Percentiles rank a stretch among this genome's conserved stretches.
These are phyloP conservation scores for Sporothrix pseudoabietina DNA, from an alignment of 2,329 filamentous ascomycete species.

Conservation along the genomic window DNA sequence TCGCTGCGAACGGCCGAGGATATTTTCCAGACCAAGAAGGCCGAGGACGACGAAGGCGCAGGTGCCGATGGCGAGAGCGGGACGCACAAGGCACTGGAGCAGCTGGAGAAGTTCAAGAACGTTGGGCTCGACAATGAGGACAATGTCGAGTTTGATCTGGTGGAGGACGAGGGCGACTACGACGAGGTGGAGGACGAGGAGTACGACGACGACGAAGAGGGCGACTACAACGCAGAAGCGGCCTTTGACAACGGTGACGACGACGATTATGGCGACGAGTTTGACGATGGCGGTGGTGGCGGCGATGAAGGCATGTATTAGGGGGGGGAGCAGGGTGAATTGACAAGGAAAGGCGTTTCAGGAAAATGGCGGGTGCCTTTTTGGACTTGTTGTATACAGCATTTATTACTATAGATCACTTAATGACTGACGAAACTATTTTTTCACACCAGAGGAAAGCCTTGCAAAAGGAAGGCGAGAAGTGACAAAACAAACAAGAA, in stretches of 20 bases:
- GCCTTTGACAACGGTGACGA: slow-evolving; percentile 62
- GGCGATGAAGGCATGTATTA: slow-evolving; percentile 39
- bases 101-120: slow-evolving; percentile 50
- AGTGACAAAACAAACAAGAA: background rate
- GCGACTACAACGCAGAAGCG: slow-evolving; percentile 63
- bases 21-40: slow-evolving; percentile 46
- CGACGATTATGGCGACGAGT: slow-evolving; percentile 52
- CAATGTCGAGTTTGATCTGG: slow-evolving; percentile 51
- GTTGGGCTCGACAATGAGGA: slow-evolving; percentile 45
- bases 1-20: slow-evolving; percentile 55
- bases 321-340: background rate
- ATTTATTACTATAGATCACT: background rate
- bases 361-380: slow-evolving; percentile 12
- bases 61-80: slow-evolving; percentile 31
- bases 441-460: background rate
- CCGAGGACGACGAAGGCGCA: background rate
- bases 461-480: background rate
- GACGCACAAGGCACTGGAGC: slow-evolving; percentile 47
- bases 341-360: background rate
- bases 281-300: slow-evolving; percentile 53
- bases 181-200: slow-evolving; percentile 51
- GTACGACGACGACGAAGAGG: slow-evolving; percentile 61
- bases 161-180: slow-evolving; percentile 54
- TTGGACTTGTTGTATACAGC: background rate
- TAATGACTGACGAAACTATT: slow-evolving; percentile 20